A percentile compares a stretch with the other conserved stretches of the same genome.
Conservation (phyloP, 106 monocot species). For the Triglochin maritima region DNA sequence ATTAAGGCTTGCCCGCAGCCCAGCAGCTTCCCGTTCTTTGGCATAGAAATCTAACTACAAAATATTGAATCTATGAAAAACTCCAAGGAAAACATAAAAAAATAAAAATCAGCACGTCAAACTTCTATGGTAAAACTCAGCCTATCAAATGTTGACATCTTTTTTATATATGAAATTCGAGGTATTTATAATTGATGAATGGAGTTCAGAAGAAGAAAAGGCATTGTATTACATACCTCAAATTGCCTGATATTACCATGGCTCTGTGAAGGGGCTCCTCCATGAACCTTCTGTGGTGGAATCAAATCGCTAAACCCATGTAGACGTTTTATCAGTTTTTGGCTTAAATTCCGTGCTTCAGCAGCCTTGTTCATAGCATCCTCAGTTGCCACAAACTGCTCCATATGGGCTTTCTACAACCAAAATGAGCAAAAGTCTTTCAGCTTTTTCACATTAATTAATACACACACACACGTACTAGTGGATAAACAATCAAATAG, state of each 20-base stretch:
- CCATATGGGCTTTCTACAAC: constrained; percentile 91
- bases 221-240: constrained; percentile 37
- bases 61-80: not conserved
- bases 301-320: constrained; percentile 50
- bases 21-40: constrained; percentile 93
- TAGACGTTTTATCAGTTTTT: constrained; percentile 74
- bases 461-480: not conserved
- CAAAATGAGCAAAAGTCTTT: not conserved
- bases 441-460: not conserved
- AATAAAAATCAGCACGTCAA: too few species aligned
- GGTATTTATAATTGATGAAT: not conserved
- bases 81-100: not conserved
- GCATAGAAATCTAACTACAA: constrained; percentile 72
- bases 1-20: constrained; percentile 71
- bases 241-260: constrained; percentile 53
- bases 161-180: too few species aligned
- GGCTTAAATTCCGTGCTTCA: constrained; percentile 66
- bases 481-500: too few species aligned
- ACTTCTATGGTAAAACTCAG: too few species aligned
- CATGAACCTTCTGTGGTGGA: constrained; percentile 29
- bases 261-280: constrained; percentile 51
- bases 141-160: too few species aligned
- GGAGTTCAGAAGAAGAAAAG: not conserved
- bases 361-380: constrained; percentile 96
- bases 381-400: constrained; percentile 96